phyloP scores from a whole-genome alignment of 2,329 filamentous ascomycete genomes.

The Botrytis deweyae region DNA sequence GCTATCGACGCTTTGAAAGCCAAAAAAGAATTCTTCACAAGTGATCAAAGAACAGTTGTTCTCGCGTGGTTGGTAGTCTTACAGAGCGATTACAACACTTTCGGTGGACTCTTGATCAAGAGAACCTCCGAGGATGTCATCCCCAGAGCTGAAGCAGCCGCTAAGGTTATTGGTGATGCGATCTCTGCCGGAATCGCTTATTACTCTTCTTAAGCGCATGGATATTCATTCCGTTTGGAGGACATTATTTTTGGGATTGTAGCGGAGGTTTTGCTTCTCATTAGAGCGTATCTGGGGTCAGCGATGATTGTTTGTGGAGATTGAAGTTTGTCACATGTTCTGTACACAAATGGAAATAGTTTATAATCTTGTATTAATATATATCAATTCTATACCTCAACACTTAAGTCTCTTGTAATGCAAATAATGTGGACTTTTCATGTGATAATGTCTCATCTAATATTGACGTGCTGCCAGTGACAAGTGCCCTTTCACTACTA shows the following conservation, averaged over 20 bases:
- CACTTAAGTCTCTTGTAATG: background rate
- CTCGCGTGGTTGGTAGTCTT: background rate
- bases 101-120: background rate
- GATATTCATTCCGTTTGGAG: background rate
- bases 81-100: background rate
- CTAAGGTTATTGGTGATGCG: background rate
- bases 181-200: background rate
- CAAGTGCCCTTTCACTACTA: background rate
- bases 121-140: background rate
- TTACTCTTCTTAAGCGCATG: background rate
- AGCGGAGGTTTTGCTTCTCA: background rate
- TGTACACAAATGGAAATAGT: background rate
- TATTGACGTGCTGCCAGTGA: background rate
- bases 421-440: no score
- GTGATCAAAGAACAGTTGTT: background rate
- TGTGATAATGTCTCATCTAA: fast-evolving
- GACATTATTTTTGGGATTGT: background rate
- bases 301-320: background rate
- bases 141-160: background rate
- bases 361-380: background rate
- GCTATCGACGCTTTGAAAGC: background rate
- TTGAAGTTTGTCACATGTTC: background rate
- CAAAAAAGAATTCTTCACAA: background rate
- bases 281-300: background rate
- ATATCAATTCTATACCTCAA: background rate